Conservation (phyloP, 768 basidiomycete species). For the Nidularia pulvinata region DNA sequence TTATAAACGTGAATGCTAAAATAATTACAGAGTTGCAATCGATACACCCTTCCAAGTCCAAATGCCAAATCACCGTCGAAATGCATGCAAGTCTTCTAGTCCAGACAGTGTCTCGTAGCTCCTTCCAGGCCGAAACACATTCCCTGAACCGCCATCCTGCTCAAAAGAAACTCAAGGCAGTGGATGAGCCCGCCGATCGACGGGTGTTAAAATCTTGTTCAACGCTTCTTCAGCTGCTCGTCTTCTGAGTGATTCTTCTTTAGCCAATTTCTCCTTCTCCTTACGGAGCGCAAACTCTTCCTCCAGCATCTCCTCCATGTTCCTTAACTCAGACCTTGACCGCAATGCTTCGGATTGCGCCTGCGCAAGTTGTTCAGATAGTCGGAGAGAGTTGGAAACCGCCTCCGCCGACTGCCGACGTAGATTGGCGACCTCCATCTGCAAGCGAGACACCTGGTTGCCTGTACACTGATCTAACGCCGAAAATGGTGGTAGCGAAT, state of each 20-base stretch:
- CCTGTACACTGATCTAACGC: slow-evolving; percentile 33
- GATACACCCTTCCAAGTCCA: too few species aligned
- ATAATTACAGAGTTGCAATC: too few species aligned
- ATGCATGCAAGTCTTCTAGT: too few species aligned
- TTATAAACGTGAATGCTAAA: too few species aligned
- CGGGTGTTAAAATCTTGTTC: slow-evolving; percentile 6
- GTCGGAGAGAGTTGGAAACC: slow-evolving; percentile 57
- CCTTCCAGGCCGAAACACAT: too few species aligned
- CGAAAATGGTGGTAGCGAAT: slow-evolving; percentile 37
- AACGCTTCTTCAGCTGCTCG: slow-evolving; percentile 47
- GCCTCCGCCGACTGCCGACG: slow-evolving; percentile 71
- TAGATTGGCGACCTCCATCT: slow-evolving; percentile 62
- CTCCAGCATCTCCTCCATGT: slow-evolving; percentile 57
- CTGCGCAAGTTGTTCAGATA: slow-evolving; percentile 71
- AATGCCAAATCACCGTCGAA: too few species aligned
- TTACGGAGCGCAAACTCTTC: slow-evolving; percentile 57
- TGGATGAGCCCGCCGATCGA: too few species aligned
- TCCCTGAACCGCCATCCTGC: too few species aligned
- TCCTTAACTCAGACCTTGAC: slow-evolving; percentile 51
- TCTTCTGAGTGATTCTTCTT: slow-evolving; percentile 47
- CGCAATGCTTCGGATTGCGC: slow-evolving; percentile 62
- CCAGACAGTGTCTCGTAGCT: too few species aligned
- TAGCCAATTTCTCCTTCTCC: slow-evolving; percentile 53
- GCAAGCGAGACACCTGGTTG: slow-evolving; percentile 57
- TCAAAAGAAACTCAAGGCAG: too few species aligned